These are phyloP conservation scores for Hyaloperonospora brassicae DNA, from an alignment of 352 stramenopile species.

Conservation along the genomic window DNA sequence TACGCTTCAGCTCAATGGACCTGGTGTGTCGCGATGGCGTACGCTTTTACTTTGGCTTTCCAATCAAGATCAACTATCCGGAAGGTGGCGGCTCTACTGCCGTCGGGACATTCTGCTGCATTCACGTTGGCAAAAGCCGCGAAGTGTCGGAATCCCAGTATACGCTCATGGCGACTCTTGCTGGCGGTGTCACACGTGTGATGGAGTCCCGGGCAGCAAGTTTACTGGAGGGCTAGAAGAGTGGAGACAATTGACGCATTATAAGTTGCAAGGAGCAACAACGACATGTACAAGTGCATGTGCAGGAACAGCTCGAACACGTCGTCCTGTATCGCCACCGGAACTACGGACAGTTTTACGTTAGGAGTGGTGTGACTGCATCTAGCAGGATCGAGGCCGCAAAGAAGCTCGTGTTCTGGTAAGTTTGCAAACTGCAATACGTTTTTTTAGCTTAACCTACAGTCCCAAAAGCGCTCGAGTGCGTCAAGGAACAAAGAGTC, in stretches of 20 bases:
- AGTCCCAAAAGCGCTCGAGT: too few species aligned
- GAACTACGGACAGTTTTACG: too few species aligned
- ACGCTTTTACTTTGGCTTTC: slow-evolving; percentile 63
- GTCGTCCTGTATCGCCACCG: too few species aligned
- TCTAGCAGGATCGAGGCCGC: too few species aligned
- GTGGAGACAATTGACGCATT: slow-evolving; percentile 2
- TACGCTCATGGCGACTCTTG: slow-evolving; percentile 33
- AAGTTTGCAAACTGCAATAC: too few species aligned
- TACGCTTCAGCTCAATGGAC: slow-evolving; percentile 44
- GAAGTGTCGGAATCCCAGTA: slow-evolving; percentile 54
- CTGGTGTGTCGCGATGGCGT: slow-evolving; percentile 27
- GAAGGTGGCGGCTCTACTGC: slow-evolving; percentile 22
- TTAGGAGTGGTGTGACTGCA: too few species aligned
- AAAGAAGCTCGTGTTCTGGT: too few species aligned
- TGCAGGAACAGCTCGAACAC: too few species aligned
- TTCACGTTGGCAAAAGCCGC: slow-evolving; percentile 31
- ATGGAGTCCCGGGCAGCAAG: slow-evolving; percentile 25
- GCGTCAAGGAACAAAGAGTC: too few species aligned
- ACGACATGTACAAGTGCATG: background rate
- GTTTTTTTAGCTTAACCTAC: too few species aligned
- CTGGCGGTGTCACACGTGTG: slow-evolving; percentile 36
- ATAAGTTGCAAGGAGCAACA: background rate
- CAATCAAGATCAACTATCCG: slow-evolving; percentile 25
- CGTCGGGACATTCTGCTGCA: slow-evolving; percentile 49
- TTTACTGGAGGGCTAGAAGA: slow-evolving; percentile 13